Percentiles rank a stretch among this genome's conserved stretches.
phyloP scores from a whole-genome alignment of 257 asterid genomes.

The Nicotiana paniculata region DNA sequence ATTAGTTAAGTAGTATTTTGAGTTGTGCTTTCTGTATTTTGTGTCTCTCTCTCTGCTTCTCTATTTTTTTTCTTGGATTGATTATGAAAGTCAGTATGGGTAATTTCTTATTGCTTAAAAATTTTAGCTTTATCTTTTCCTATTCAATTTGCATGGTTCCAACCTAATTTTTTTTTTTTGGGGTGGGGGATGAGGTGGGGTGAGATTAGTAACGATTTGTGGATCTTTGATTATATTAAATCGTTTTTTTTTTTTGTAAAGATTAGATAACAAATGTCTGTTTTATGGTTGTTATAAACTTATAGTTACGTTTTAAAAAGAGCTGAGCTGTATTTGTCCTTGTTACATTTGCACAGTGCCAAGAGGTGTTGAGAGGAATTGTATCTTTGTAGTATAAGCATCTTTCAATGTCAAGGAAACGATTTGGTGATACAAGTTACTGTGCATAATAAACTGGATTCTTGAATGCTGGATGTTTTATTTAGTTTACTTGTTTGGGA shows the following conservation, averaged over 20 bases:
- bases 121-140: background rate
- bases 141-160: background rate
- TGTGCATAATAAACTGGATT: background rate
- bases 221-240: background rate
- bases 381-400: background rate
- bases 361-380: background rate
- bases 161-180: background rate
- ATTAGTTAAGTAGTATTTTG: background rate
- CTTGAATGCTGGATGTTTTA: background rate
- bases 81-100: background rate
- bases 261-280: background rate
- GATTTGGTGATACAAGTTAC: background rate
- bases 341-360: background rate
- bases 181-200: background rate
- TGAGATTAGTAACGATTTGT: background rate
- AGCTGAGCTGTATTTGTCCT: background rate
- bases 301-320: background rate
- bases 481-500: slow-evolving; percentile 1
- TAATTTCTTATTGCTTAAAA: background rate
- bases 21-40: background rate
- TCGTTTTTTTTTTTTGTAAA: background rate
- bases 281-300: background rate
- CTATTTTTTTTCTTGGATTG: background rate
- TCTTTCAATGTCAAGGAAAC: background rate
- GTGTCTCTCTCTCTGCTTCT: background rate